phyloP scores from a whole-genome alignment of 257 asterid genomes.

The Solanum arcanum region DNA sequence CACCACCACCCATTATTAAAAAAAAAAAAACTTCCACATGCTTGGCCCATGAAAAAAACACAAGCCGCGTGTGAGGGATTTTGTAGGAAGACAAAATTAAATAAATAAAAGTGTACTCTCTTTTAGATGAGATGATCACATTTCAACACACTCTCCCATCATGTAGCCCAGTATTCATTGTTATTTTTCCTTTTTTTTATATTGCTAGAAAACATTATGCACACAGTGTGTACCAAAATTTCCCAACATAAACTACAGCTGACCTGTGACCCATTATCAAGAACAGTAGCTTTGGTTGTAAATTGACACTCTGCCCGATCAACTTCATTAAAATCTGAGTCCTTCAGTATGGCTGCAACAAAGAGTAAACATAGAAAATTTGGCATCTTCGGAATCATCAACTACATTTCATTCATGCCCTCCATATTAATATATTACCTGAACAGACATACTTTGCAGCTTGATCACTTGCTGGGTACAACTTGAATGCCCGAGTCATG shows the following conservation, averaged over 20 bases:
- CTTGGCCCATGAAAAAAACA: background rate
- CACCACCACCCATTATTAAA: background rate
- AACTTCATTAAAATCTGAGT: slow-evolving; percentile 81
- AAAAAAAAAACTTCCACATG: background rate
- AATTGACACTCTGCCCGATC: slow-evolving; percentile 96
- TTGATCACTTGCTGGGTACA: slow-evolving; percentile 85
- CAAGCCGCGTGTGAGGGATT: background rate
- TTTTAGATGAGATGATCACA: background rate
- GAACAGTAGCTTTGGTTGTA: slow-evolving; percentile 78
- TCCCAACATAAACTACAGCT: background rate
- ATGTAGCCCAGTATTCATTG: background rate
- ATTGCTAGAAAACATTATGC: background rate
- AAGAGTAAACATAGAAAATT: background rate
- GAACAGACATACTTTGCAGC: slow-evolving; percentile 83
- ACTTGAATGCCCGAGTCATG: slow-evolving; percentile 61
- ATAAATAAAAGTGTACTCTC: background rate
- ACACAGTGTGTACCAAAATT: background rate
- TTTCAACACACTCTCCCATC: background rate
- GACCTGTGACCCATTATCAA: slow-evolving; percentile 97
- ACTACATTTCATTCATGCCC: background rate
- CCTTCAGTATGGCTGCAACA: slow-evolving; percentile 84
- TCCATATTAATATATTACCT: slow-evolving; percentile 26
- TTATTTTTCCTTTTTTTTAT: background rate
- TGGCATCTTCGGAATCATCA: background rate
- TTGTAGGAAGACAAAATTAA: background rate